Base-by-base conservation (phyloP, 176 grass and related monocot genomes). In the Chrysopogon serrulatus region DNA sequence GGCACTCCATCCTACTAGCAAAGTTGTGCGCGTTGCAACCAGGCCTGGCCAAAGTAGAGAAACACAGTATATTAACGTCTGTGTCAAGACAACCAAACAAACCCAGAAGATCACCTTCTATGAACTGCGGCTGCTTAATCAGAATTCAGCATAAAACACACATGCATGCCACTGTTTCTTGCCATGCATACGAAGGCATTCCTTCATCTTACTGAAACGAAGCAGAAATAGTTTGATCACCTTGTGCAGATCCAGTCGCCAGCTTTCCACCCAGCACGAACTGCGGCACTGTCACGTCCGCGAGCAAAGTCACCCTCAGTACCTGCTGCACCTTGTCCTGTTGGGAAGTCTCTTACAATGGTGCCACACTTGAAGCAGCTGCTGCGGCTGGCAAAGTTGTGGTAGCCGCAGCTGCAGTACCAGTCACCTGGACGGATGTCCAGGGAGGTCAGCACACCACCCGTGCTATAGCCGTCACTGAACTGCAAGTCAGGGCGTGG, bases 1-100 rank as follows among this genome's bases (percentile, higher is more conserved):
- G 94, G 74, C 96, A 99, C 76, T 99, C 93, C 19, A 42, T 89
- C 83, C 96, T 91, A 27, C 93, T 96, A 19, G 96, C 93, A 65
- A 93, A 99, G 53, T 99, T 99, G 93, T 99, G 96, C n/a, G 86
- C 90, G 47, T 94, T 92, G 75, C 96, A 99, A 2, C 93, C 96
- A 49, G 86, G 88, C 90, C 96, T 99, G 84, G 31, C 4, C 68
- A 76, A 84, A 69, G 32, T 40, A 78, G 3, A 83, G 1, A 63
- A 37, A 10, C 16, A 49, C 13, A 36, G 41, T 68, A 66, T 8
- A 34, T 39, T 43, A 59, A 18, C 31, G 0, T 42, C 57, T 54
- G 11, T 27, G 16, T 65, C 24, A 35, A 65, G 63, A 64, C n/a
- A 33, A 32, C 62, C 21, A 27, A 65, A 28, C 31, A 63, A 64